Evolutionary conservation across 2,329 filamentous ascomycete genomes (phyloP).

Genomic region (Sarocladium oryzae): DNA sequence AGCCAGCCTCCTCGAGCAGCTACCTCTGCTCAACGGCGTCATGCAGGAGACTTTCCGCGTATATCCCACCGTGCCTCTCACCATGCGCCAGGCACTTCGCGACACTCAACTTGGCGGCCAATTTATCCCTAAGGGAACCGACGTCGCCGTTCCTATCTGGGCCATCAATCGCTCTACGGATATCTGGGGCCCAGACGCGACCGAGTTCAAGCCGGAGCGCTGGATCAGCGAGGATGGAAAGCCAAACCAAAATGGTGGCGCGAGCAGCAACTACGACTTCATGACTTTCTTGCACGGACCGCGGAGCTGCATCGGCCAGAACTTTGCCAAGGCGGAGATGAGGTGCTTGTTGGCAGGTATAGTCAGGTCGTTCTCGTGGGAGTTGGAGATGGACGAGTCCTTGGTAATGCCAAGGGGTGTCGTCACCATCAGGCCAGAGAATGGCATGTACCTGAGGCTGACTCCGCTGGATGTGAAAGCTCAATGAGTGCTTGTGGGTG

Average conservation of each 20-base stretch:
- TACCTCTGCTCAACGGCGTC: conserved; percentile 64
- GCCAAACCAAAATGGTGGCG: conserved; percentile 59
- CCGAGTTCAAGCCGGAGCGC: conserved; percentile 61
- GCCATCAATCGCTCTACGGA: conserved; percentile 56
- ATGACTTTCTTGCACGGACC: conserved; percentile 67
- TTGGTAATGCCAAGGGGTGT: conserved; percentile 54
- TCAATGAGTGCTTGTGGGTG: too few species aligned
- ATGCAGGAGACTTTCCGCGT: conserved; percentile 62
- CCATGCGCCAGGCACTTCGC: conserved; percentile 50
- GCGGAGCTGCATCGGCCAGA: conserved; percentile 22
- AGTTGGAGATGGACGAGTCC: conserved; percentile 49
- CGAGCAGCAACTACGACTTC: conserved; percentile 62
- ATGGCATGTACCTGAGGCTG: conserved; percentile 54
- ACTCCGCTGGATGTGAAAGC: conserved; percentile 14
- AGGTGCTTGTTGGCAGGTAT: conserved; percentile 63
- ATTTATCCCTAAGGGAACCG: conserved; percentile 57
- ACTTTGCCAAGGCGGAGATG: conserved; percentile 68
- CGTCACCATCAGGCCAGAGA: conserved; percentile 60
- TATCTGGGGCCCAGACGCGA: conserved; percentile 63
- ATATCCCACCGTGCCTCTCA: conserved; percentile 60
- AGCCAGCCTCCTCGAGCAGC: conserved; percentile 48
- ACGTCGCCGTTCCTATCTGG: conserved; percentile 50
- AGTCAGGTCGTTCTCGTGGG: conserved; percentile 57
- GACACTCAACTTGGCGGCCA: conserved; percentile 53
- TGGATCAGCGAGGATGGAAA: conserved; percentile 48